These are phyloP conservation scores for Ceratobasidium sp. DNA, from an alignment of 1,284 basidiomycete species.

Conservation along the genomic window DNA sequence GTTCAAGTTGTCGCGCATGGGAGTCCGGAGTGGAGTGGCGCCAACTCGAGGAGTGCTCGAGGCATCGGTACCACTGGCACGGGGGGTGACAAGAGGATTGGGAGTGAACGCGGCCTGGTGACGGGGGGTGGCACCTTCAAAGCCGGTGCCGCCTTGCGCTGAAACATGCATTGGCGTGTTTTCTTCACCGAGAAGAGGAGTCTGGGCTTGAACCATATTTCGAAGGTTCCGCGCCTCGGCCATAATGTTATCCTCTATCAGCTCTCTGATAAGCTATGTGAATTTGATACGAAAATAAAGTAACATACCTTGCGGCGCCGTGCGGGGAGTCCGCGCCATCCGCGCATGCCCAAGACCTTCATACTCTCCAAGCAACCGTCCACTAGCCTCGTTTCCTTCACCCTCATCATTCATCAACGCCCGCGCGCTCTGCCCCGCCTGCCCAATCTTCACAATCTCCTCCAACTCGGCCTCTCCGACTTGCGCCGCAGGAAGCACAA, in stretches of 20 bases:
- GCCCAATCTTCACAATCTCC: constrained; percentile 98
- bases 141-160: constrained; percentile 82
- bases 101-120: constrained; percentile 90
- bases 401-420: constrained; percentile 73
- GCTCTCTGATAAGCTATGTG: constrained; percentile 42
- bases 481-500: constrained; percentile 89
- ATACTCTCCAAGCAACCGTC: constrained; percentile 89
- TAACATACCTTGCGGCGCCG: constrained; percentile 88
- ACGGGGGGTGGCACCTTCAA: constrained; percentile 90
- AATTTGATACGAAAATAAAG: constrained; percentile 29
- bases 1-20: constrained; percentile 88
- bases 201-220: constrained; percentile 91
- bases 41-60: constrained; percentile 73
- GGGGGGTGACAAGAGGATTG: constrained; percentile 92
- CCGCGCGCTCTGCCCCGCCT: constrained; percentile 89
- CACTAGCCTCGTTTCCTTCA: constrained; percentile 85
- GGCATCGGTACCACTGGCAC: constrained; percentile 60
- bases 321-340: constrained; percentile 92
- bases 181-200: constrained; percentile 95
- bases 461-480: constrained; percentile 97
- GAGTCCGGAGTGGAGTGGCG: constrained; percentile 88
- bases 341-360: constrained; percentile 87
- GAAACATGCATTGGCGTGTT: constrained; percentile 90
- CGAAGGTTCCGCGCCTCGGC: constrained; percentile 94
- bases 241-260: constrained; percentile 88